Evolutionary conservation across 306 rosid species (phyloP).

Genomic region (Prunus davidiana): DNA sequence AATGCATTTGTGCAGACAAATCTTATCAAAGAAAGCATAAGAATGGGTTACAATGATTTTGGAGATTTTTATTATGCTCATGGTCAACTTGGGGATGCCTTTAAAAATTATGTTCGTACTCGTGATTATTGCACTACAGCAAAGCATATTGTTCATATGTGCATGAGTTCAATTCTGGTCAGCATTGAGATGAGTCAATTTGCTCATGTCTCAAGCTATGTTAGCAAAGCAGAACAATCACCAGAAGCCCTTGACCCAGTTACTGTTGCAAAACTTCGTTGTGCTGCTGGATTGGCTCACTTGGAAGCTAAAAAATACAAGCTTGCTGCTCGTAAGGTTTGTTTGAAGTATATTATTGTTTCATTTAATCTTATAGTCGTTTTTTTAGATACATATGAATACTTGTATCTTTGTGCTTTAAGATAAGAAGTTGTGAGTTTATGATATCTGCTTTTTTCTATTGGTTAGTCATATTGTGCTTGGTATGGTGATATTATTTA

Average conservation of each 20-base stretch:
- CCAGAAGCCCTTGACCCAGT: conserved; percentile 60
- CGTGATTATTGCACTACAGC: conserved; percentile 98
- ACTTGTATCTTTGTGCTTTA: not conserved
- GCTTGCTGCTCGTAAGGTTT: conserved; percentile 98
- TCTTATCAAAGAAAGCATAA: conserved; percentile 95
- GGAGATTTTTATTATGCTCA: conserved; percentile 93
- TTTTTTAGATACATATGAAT: not conserved
- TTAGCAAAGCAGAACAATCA: conserved; percentile 83
- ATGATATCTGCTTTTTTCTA: not conserved
- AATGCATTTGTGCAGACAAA: conserved; percentile 67
- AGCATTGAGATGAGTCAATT: conserved; percentile 99
- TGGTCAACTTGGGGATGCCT: conserved; percentile 89
- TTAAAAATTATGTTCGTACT: conserved; percentile 86
- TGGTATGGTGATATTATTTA: not conserved
- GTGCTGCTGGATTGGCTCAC: conserved; percentile 96
- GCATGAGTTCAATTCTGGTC: conserved; percentile 88
- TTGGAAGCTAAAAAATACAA: conserved; percentile 94
- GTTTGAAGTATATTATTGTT: conserved; percentile 6
- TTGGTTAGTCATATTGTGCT: not conserved
- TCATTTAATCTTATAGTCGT: not conserved
- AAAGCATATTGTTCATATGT: conserved; percentile 94
- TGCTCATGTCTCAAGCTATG: conserved; percentile 88
- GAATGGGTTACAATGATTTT: conserved; percentile 99
- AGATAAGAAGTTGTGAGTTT: not conserved
- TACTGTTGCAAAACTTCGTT: conserved; percentile 61